These are phyloP conservation scores for Penicillium parvum DNA, from an alignment of 495 filamentous ascomycete genomes.

Conservation along the genomic window DNA sequence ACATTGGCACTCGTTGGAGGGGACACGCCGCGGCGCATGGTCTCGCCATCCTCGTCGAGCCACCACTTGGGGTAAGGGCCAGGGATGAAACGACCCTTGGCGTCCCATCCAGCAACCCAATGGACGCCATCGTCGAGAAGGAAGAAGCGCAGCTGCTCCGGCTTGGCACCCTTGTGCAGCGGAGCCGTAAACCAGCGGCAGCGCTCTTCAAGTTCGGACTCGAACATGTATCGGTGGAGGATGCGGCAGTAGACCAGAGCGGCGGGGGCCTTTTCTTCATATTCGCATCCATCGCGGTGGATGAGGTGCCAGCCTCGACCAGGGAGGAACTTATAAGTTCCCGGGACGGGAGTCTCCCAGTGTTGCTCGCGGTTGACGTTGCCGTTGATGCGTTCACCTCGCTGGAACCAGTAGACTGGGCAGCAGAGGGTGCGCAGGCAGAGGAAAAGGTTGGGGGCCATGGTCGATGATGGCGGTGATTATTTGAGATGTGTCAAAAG, in stretches of 20 bases:
- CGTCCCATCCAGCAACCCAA: slow-evolving; percentile 45
- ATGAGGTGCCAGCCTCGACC: slow-evolving; percentile 44
- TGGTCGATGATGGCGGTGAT: slow-evolving; percentile 14
- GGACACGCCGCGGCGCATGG: slow-evolving; percentile 36
- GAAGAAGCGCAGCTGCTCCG: slow-evolving; percentile 41
- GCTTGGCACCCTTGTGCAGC: slow-evolving; percentile 29
- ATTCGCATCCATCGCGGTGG: slow-evolving; percentile 31
- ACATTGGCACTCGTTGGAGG: slow-evolving; percentile 40
- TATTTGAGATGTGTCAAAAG: slow-evolving; percentile 4
- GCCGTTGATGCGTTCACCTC: slow-evolving; percentile 34
- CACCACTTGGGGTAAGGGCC: slow-evolving; percentile 45
- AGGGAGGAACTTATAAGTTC: slow-evolving; percentile 43
- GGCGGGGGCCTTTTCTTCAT: slow-evolving; percentile 36
- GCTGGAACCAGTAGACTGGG: slow-evolving; percentile 44
- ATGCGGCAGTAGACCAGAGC: slow-evolving; percentile 45
- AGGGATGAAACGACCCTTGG: slow-evolving; percentile 40
- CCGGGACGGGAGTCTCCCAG: slow-evolving; percentile 44
- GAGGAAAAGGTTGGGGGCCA: slow-evolving; percentile 47
- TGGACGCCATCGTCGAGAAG: slow-evolving; percentile 39
- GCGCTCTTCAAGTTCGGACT: slow-evolving; percentile 40
- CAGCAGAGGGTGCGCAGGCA: slow-evolving; percentile 40
- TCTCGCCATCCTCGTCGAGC: slow-evolving; percentile 34
- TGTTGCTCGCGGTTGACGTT: slow-evolving; percentile 39
- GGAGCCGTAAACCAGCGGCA: slow-evolving; percentile 39
- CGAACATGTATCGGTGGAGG: slow-evolving; percentile 45